A percentile compares a stretch with the other conserved stretches of the same genome.
phyloP scores from a whole-genome alignment of 352 stramenopile genomes.

The Lagenidium sp. region DNA sequence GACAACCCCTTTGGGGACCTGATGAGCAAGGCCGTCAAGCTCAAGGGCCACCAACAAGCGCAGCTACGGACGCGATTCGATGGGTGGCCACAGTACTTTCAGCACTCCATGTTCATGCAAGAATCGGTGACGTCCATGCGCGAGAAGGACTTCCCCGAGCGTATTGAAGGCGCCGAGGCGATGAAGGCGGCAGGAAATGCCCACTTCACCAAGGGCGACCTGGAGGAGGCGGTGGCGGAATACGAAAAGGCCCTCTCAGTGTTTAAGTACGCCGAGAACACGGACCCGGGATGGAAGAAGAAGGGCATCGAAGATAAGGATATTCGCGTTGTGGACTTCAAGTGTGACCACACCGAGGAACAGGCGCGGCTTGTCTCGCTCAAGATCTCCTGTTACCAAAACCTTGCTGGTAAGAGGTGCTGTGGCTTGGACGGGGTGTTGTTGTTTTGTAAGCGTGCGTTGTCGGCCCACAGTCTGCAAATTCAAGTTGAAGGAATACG shows the following conservation, averaged over 20 bases:
- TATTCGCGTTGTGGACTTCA: constrained; percentile 46
- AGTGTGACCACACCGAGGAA: constrained; percentile 29
- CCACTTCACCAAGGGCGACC: constrained; percentile 30
- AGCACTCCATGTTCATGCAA: constrained; percentile 86
- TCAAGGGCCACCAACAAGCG: constrained; percentile 77
- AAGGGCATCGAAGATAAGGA: constrained; percentile 81
- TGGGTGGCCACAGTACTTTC: constrained; percentile 77
- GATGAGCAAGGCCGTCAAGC: constrained; percentile 81
- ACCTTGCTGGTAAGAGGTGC: constrained; percentile 49
- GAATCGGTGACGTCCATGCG: constrained; percentile 48
- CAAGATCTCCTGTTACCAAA: constrained; percentile 69
- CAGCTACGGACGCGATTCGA: constrained; percentile 65
- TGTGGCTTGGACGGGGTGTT: not conserved
- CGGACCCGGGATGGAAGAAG: constrained; percentile 75
- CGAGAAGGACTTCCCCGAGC: constrained; percentile 32
- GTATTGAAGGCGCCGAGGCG: constrained; percentile 34
- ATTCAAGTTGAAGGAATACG: constrained; percentile 67
- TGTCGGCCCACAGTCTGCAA: constrained; percentile 39
- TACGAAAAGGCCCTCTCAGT: constrained; percentile 80
- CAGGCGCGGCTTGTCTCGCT: constrained; percentile 38
- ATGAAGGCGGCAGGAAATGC: constrained; percentile 70
- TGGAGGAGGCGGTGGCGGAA: constrained; percentile 69
- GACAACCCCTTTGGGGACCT: constrained; percentile 76
- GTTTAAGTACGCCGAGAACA: constrained; percentile 80
- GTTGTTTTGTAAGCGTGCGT: not conserved